These are phyloP conservation scores for Cladophialophora bantiana DNA, from an alignment of 2,329 filamentous ascomycete genomes.

Conservation along the genomic window DNA sequence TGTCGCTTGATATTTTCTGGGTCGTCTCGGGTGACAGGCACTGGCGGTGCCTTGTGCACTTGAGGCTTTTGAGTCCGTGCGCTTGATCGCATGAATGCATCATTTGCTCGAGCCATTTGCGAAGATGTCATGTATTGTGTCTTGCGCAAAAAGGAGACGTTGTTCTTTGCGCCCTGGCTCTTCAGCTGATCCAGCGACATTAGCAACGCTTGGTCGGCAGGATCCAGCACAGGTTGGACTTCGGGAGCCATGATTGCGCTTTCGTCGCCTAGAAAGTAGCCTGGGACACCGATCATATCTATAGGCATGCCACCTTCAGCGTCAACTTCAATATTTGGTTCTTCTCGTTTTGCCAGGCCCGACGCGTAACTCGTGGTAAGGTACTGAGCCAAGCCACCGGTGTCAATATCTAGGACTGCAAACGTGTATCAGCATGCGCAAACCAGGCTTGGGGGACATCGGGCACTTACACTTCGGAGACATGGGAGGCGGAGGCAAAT, in stretches of 20 bases:
- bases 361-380: slow-evolving; percentile 90
- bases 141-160: slow-evolving; percentile 87
- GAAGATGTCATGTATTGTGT: slow-evolving; percentile 82
- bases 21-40: slow-evolving; percentile 58
- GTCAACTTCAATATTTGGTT: slow-evolving; percentile 95
- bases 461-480: slow-evolving; percentile 73
- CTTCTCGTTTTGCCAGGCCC: slow-evolving; percentile 86
- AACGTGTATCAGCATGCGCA: background rate
- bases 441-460: background rate
- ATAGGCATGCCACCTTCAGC: slow-evolving; percentile 97
- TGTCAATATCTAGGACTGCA: slow-evolving; percentile 84
- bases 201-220: slow-evolving; percentile 83
- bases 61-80: slow-evolving; percentile 20
- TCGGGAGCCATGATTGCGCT: slow-evolving; percentile 84
- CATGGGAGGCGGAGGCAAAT: slow-evolving; percentile 89
- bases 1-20: slow-evolving; percentile 67
- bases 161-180: slow-evolving; percentile 77
- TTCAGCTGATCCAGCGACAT: slow-evolving; percentile 83
- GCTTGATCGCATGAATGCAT: slow-evolving; percentile 40
- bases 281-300: slow-evolving; percentile 91
- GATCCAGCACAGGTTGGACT: slow-evolving; percentile 74
- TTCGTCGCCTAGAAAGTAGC: slow-evolving; percentile 94
- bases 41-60: slow-evolving; percentile 41
- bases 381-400: slow-evolving; percentile 89
- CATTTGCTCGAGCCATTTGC: slow-evolving; percentile 43